Evolutionary conservation across 495 filamentous ascomycete genomes (phyloP).

Genomic region (Cladorrhinum samala): DNA sequence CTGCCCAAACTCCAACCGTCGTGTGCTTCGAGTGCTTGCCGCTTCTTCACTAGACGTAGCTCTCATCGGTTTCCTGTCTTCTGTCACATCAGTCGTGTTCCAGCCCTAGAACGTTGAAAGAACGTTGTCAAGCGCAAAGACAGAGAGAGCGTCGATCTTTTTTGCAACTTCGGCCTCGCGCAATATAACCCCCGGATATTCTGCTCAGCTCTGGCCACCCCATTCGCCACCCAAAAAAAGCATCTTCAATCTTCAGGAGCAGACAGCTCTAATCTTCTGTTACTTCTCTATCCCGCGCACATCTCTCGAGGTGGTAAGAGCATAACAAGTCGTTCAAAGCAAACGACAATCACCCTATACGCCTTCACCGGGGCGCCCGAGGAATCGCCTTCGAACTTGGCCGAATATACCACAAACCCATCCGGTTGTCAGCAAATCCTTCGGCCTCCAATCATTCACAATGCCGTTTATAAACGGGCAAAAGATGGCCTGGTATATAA

Average conservation of each 20-base stretch:
- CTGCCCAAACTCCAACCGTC: not conserved
- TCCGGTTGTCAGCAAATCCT: not conserved
- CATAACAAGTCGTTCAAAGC: not conserved
- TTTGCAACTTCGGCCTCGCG: not conserved
- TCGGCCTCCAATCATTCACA: conserved; percentile 12
- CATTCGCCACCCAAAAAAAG: not conserved
- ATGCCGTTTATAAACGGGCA: conserved; percentile 53
- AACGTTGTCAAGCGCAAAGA: not conserved
- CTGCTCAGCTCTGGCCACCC: not conserved
- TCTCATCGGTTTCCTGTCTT: not conserved
- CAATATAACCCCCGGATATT: not conserved
- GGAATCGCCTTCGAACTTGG: not conserved
- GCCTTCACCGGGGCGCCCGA: not conserved
- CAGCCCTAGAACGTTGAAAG: not conserved
- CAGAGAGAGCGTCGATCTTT: not conserved
- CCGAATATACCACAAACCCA: not conserved
- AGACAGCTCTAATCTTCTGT: no score
- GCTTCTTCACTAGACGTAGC: not conserved
- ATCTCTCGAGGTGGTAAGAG: not conserved
- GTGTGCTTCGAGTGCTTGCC: not conserved
- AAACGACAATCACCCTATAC: not conserved
- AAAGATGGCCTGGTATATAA: conserved; percentile 57
- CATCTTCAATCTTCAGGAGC: no score
- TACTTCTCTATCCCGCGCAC: not conserved
- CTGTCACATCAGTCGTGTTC: not conserved